phyloP scores from a whole-genome alignment of 2,329 filamentous ascomycete genomes.

The Paramyrothecium roridum region DNA sequence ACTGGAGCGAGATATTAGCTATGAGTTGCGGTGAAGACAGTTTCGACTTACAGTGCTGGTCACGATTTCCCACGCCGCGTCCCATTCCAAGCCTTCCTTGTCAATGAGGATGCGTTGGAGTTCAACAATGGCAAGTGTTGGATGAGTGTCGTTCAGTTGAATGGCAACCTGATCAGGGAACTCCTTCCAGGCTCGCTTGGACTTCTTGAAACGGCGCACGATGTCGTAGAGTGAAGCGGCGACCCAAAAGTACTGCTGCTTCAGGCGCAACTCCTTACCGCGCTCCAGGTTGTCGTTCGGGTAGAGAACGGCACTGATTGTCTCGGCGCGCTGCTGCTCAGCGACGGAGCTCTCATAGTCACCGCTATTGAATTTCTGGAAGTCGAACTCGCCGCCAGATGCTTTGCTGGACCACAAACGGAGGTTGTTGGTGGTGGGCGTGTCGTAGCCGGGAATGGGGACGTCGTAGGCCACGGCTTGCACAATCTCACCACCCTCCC shows the following conservation, averaged over 20 bases:
- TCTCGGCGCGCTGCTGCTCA: constrained; percentile 98
- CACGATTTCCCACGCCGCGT: constrained; percentile 84
- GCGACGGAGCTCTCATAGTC: constrained; percentile 97
- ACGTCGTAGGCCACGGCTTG: constrained; percentile 93
- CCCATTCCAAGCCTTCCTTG: constrained; percentile 87
- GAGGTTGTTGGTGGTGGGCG: constrained; percentile 90
- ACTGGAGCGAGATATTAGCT: constrained; percentile 39
- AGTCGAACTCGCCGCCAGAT: constrained; percentile 95
- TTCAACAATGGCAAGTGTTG: constrained; percentile 93
- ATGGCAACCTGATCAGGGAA: constrained; percentile 96
- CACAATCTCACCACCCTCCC: constrained; percentile 93
- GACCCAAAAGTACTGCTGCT: constrained; percentile 99
- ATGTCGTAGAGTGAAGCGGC: constrained; percentile 95
- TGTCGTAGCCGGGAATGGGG: constrained; percentile 85
- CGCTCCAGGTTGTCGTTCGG: constrained; percentile 96
- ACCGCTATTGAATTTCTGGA: constrained; percentile 98
- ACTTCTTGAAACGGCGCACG: constrained; percentile 96
- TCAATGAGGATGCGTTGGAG: constrained; percentile 90
- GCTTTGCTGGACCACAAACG: constrained; percentile 98
- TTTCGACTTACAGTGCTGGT: constrained; percentile 54
- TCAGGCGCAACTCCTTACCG: constrained; percentile 93
- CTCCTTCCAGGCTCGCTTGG: constrained; percentile 83
- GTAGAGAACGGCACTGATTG: constrained; percentile 95
- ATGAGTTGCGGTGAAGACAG: not conserved
- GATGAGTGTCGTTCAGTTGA: constrained; percentile 97